These are phyloP conservation scores for Neopestalotiopsis sp. DNA, from an alignment of 2,329 filamentous ascomycete species.

Conservation along the genomic window DNA sequence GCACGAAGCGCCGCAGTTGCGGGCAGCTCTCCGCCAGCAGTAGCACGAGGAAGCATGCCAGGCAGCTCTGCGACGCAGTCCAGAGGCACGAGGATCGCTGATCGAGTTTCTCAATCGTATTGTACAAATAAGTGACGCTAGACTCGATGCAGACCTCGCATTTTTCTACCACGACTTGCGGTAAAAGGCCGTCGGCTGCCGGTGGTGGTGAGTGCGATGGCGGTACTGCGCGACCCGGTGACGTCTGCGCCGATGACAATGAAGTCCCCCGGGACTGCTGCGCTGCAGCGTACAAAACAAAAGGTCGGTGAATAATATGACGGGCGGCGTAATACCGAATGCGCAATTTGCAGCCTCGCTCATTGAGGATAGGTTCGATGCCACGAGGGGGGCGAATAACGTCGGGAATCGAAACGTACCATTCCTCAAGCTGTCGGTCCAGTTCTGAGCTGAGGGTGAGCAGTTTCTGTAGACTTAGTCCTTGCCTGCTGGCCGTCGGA, in stretches of 20 bases:
- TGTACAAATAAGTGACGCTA: conserved; percentile 40
- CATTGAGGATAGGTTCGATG: conserved; percentile 56
- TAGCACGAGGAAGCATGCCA: conserved; percentile 40
- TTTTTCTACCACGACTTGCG: conserved; percentile 38
- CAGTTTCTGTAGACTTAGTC: conserved; percentile 33
- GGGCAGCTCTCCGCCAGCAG: conserved; percentile 30
- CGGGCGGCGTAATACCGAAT: conserved; percentile 75
- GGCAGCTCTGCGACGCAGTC: conserved; percentile 40
- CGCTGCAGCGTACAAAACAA: conserved; percentile 40
- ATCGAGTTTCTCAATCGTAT: conserved; percentile 39
- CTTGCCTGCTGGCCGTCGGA: conserved; percentile 31
- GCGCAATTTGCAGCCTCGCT: conserved; percentile 71
- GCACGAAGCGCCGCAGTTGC: conserved; percentile 16
- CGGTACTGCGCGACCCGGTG: not conserved
- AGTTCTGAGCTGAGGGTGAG: conserved; percentile 40
- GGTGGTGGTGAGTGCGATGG: not conserved
- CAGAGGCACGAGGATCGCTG: conserved; percentile 44
- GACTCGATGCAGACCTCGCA: conserved; percentile 41
- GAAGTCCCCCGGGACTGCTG: conserved; percentile 24
- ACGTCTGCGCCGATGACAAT: conserved; percentile 13
- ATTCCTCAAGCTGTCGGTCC: conserved; percentile 43
- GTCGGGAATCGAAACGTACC: conserved; percentile 43
- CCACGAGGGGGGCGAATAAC: conserved; percentile 57
- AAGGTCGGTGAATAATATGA: conserved; percentile 73
- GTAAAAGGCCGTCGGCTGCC: conserved; percentile 22